These are phyloP conservation scores for Fusarium poae DNA, from an alignment of 2,329 filamentous ascomycete species.

Conservation along the genomic window DNA sequence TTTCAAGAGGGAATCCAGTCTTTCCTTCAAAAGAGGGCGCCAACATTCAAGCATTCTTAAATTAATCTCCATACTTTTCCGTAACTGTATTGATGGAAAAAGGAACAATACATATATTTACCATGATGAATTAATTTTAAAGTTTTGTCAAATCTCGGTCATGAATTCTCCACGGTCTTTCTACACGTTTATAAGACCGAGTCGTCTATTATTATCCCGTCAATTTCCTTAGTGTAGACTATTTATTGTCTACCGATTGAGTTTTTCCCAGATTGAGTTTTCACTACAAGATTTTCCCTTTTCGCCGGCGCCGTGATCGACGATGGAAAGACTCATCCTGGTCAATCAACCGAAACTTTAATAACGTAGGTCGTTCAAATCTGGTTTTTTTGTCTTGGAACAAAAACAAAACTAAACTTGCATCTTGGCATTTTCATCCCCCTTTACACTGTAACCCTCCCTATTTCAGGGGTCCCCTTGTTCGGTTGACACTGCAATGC, in stretches of 20 bases:
- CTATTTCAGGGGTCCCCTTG: background rate
- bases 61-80: background rate
- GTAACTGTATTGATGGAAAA: background rate
- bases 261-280: background rate
- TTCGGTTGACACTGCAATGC: background rate
- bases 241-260: background rate
- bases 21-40: constrained; percentile 25
- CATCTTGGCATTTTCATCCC: constrained; percentile 6
- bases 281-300: background rate
- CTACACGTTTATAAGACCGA: background rate
- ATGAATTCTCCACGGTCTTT: background rate
- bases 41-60: constrained; percentile 31
- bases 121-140: background rate
- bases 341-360: background rate
- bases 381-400: background rate
- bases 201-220: background rate
- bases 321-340: background rate
- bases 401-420: background rate
- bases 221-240: background rate
- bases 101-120: background rate
- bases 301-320: background rate
- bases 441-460: background rate
- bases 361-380: background rate
- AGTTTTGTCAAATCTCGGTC: background rate
- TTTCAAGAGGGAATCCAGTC: constrained; percentile 37